phyloP scores from a whole-genome alignment of 305 asterid genomes.

The Fraxinus greggii region DNA sequence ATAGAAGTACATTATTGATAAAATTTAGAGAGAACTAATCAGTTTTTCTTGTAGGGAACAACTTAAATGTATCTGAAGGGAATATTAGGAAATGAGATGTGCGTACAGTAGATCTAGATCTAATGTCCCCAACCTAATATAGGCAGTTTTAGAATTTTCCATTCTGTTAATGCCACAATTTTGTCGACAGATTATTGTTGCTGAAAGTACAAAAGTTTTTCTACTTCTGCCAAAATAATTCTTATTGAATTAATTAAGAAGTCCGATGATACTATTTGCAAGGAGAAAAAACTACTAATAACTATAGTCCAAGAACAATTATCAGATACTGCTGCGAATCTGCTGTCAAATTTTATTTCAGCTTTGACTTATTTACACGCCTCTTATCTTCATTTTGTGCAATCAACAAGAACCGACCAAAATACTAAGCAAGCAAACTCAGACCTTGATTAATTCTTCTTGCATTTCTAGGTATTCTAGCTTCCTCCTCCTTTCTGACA shows the following conservation, averaged over 20 bases:
- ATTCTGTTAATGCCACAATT: not conserved
- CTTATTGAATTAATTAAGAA: too few relatives aligned
- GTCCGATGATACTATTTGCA: not conserved
- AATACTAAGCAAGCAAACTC: not conserved
- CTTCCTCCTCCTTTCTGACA: not conserved
- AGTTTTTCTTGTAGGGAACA: not conserved
- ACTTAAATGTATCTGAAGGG: not conserved
- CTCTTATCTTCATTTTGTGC: not conserved
- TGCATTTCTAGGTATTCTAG: not conserved
- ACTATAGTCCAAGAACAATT: not conserved
- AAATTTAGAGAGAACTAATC: not conserved
- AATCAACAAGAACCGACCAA: not conserved
- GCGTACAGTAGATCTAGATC: not conserved
- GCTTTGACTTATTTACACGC: not conserved
- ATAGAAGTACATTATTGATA: not conserved
- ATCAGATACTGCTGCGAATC: not conserved
- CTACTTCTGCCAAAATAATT: not conserved
- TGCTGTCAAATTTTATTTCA: not conserved
- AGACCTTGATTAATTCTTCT: not conserved
- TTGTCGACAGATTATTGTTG: not conserved
- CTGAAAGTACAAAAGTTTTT: not conserved
- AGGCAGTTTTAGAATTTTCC: not conserved
- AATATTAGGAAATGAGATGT: not conserved
- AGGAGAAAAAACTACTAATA: not conserved
- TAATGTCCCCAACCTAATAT: not conserved